Evolutionary conservation across 805 yeast species (phyloP).

Genomic region (Barnettozyma pratensis): DNA sequence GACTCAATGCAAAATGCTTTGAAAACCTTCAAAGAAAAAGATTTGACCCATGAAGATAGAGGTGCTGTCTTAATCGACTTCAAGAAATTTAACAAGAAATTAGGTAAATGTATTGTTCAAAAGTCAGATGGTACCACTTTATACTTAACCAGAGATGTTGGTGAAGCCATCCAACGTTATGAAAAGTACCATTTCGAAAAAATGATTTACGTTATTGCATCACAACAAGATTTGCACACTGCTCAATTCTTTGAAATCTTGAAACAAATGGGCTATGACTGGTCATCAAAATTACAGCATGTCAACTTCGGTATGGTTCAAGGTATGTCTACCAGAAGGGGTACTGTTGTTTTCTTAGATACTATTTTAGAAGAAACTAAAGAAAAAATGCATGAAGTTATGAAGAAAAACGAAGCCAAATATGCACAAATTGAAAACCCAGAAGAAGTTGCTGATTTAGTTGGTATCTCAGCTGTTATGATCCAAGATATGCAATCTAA

Average conservation of each 20-base stretch:
- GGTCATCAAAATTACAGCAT: constrained; percentile 80
- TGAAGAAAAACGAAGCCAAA: constrained; percentile 87
- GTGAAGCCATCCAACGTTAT: constrained; percentile 91
- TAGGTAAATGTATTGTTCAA: constrained; percentile 89
- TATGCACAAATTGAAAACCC: constrained; percentile 93
- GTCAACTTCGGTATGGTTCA: constrained; percentile 96
- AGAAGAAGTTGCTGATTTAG: constrained; percentile 88
- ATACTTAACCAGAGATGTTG: constrained; percentile 93
- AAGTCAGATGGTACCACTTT: constrained; percentile 94
- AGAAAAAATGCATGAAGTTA: constrained; percentile 92
- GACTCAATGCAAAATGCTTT: constrained; percentile 65
- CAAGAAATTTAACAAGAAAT: constrained; percentile 77
- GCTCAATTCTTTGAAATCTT: constrained; percentile 93
- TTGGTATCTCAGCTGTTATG: constrained; percentile 97
- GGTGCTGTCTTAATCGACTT: constrained; percentile 91
- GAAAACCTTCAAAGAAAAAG: constrained; percentile 56
- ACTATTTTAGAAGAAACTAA: constrained; percentile 89
- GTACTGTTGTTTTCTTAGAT: constrained; percentile 97
- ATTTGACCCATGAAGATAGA: constrained; percentile 74
- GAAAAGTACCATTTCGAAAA: constrained; percentile 83
- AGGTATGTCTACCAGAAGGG: constrained; percentile 98
- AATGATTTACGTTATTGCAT: constrained; percentile 93
- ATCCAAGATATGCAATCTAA: constrained; percentile 98
- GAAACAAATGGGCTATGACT: constrained; percentile 82
- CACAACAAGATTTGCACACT: constrained; percentile 92